A percentile compares a stretch with the other conserved stretches of the same genome.
phyloP scores from a whole-genome alignment of 2,329 filamentous ascomycete genomes.

The Monilinia laxa region DNA sequence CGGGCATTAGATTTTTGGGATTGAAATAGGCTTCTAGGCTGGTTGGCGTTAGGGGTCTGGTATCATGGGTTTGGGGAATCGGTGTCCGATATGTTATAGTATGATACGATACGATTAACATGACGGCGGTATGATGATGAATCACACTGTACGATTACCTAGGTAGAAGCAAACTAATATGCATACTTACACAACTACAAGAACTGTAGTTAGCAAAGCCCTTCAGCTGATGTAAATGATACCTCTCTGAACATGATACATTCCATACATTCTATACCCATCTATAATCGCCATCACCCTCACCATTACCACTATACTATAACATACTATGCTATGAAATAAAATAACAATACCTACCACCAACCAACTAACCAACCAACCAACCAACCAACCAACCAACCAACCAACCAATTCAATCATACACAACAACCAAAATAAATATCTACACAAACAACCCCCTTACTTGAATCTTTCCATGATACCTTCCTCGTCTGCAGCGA shows the following conservation, averaged over 20 bases:
- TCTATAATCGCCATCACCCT: too few relatives aligned
- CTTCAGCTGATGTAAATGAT: not conserved
- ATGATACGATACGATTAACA: not conserved
- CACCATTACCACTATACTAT: too few relatives aligned
- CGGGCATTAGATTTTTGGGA: conserved; percentile 41
- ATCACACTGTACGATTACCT: not conserved
- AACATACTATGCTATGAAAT: too few relatives aligned
- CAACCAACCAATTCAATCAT: too few relatives aligned
- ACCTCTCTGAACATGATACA: not conserved
- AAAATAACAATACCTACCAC: too few relatives aligned
- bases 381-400: too few relatives aligned
- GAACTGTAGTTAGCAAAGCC: not conserved
- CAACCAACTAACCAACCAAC: too few relatives aligned
- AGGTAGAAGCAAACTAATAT: not conserved
- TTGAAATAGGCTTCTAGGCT: too few relatives aligned
- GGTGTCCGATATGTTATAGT: not conserved
- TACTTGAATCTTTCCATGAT: too few relatives aligned
- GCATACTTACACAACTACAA: conserved; percentile 2
- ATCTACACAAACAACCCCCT: too few relatives aligned
- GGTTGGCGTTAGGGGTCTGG: not conserved
- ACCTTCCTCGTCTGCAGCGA: too few relatives aligned
- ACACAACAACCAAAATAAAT: too few relatives aligned
- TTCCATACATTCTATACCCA: not conserved
- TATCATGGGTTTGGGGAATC: not conserved
- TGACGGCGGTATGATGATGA: not conserved